These are phyloP conservation scores for Amanita pallidorosea DNA, from an alignment of 768 basidiomycete genomes.

Conservation along the genomic window DNA sequence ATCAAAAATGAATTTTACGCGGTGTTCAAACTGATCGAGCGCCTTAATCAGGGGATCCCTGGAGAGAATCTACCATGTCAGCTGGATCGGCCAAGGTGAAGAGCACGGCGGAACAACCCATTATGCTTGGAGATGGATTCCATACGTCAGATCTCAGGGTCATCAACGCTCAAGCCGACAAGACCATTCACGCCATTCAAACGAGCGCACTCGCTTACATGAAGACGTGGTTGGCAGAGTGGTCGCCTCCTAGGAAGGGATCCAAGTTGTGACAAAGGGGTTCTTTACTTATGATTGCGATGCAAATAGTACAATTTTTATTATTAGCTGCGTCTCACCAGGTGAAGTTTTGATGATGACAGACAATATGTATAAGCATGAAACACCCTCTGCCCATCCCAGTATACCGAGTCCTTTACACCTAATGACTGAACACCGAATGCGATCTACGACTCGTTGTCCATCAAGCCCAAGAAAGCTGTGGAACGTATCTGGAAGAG, in stretches of 20 bases:
- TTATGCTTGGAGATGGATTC: conserved; percentile 51
- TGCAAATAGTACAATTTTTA: background rate
- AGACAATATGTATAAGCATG: background rate
- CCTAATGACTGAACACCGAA: background rate
- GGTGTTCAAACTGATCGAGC: background rate
- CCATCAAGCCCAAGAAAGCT: background rate
- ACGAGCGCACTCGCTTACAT: conserved; percentile 38
- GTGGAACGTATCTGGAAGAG: background rate
- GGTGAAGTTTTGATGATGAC: background rate
- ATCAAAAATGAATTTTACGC: background rate
- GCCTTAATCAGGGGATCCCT: conserved; percentile 49
- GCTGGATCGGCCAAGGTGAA: conserved; percentile 32
- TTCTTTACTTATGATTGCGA: no score
- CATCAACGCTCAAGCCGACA: conserved; percentile 30
- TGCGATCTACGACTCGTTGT: background rate
- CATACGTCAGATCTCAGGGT: conserved; percentile 52
- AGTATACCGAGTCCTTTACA: background rate
- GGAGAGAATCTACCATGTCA: conserved; percentile 61
- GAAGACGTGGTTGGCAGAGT: conserved; percentile 45
- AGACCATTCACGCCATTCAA: conserved; percentile 45
- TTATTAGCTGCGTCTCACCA: background rate
- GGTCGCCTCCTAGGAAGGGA: conserved; percentile 16
- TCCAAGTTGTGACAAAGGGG: no score
- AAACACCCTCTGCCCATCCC: background rate
- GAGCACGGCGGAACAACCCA: conserved; percentile 45